Evolutionary conservation across 1,284 basidiomycete species (phyloP), one percentile per base, ranked within the genome.

Genomic region (Tilletia indica): DNA sequence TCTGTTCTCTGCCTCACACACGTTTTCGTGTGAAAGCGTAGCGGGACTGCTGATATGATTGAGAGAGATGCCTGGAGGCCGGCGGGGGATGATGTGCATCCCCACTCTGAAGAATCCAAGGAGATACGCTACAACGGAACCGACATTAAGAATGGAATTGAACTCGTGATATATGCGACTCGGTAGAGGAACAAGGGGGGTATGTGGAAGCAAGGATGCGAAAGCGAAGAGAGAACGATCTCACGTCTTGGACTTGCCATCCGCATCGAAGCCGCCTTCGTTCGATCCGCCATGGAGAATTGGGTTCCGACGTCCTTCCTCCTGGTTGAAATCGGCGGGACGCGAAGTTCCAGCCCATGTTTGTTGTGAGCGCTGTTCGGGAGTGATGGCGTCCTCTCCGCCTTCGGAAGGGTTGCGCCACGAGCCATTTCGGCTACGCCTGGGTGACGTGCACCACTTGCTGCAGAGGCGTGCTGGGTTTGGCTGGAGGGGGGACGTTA

Each of bases 221-320:
- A 31, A 31, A 31, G 25, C 25, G 25, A 31, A 31, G 25, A 31
- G 25, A 31, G 25, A 31, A 31, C 25, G 25, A 31, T 31, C 56
- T 64, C 34, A 71, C 21, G 70, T 71, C 68, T 69, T 71, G 14
- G 66, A 68, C 54, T 69, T 71, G 39, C 70, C 70, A 38, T 71
- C 67, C 31, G 31, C 6, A 38, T 64, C 61, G 5, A 64, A 64
- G 36, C 77, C 77, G 39, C 77, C 78, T 39, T 80, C 70, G 66
- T 80, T 42, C 34, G 69, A 72, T 19, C 78, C 78, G 21, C 78
- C 78, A 42, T 80, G 64, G 3, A 67, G 49, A n/a, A 80, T 66
- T 1, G 78, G 78, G 67, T 75, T 71, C 12, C 78, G 51, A 48
- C 73, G 71, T 3, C 78, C 77, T 70, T 80, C 78, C 0, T 73